These are phyloP conservation scores for Malus orientalis DNA, from an alignment of 306 rosid genomes.

Conservation along the genomic window DNA sequence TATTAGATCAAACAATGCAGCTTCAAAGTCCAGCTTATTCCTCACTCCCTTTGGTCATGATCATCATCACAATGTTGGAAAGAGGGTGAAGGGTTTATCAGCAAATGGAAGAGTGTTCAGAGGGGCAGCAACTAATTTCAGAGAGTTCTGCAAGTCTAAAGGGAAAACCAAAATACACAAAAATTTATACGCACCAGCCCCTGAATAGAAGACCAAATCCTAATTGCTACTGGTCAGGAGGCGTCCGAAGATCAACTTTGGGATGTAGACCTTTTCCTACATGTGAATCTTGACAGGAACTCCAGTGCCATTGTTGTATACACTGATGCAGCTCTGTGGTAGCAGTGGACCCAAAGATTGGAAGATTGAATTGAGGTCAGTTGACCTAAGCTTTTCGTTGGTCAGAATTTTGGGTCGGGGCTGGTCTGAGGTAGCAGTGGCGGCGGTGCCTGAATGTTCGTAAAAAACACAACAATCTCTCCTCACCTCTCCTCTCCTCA, in stretches of 20 bases:
- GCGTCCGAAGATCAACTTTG: neutral
- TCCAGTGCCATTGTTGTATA: neutral
- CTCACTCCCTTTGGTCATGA: neutral
- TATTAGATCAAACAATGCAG: constrained; percentile 31
- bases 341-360: too few relatives aligned
- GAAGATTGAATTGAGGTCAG: too few relatives aligned
- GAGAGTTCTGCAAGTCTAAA: constrained; percentile 24
- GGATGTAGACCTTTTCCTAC: too few relatives aligned
- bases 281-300: too few relatives aligned
- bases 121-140: neutral
- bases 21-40: constrained; percentile 1
- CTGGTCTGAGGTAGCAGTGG: too few relatives aligned
- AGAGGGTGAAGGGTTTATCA: constrained; percentile 10
- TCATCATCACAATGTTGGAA: neutral
- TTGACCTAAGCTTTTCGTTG: too few relatives aligned
- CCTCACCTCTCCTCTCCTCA: too few relatives aligned
- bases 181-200: too few relatives aligned
- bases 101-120: neutral
- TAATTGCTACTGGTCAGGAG: neutral
- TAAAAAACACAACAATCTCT: too few relatives aligned
- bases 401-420: too few relatives aligned
- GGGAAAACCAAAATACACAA: neutral
- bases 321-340: neutral
- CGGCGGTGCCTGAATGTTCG: too few relatives aligned
- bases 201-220: neutral